Conservation (phyloP, 306 rosid species). For the Dalbergia oliveri region DNA sequence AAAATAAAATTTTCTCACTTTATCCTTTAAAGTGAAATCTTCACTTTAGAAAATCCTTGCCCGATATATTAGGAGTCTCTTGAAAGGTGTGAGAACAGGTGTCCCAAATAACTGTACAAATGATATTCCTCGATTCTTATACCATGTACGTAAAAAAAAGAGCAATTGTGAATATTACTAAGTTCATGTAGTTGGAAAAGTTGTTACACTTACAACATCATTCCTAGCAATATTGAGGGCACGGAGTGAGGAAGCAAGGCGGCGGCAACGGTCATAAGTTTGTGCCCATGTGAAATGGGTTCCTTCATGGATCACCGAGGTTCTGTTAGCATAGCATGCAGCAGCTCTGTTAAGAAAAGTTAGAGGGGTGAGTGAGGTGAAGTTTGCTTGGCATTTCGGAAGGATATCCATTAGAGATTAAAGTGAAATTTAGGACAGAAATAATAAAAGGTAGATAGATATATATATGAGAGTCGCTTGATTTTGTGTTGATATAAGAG, state of each 20-base stretch:
- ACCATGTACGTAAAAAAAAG: too few relatives aligned
- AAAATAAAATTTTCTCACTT: too few relatives aligned
- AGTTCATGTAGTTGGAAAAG: neutral
- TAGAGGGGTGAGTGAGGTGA: conserved; percentile 71
- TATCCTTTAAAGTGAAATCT: too few relatives aligned
- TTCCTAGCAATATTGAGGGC: conserved; percentile 64
- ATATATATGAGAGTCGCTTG: neutral
- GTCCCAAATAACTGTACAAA: too few relatives aligned
- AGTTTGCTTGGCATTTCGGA: conserved; percentile 71
- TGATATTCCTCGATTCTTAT: too few relatives aligned
- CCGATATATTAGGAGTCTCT: too few relatives aligned
- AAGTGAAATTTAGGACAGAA: neutral
- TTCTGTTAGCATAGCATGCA: conserved; percentile 60
- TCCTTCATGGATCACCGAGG: conserved; percentile 69
- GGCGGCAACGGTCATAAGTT: conserved; percentile 77
- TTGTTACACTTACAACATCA: conserved; percentile 70
- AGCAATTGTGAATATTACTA: too few relatives aligned
- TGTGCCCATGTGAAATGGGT: conserved; percentile 81
- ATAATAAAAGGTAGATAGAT: too few relatives aligned
- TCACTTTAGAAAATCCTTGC: too few relatives aligned
- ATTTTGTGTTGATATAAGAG: neutral
- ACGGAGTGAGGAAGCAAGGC: conserved; percentile 84
- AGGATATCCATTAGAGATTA: conserved; percentile 60
- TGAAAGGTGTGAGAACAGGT: too few relatives aligned
- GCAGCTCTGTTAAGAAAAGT: conserved; percentile 78